Evolutionary conservation across 345 rosid genomes (phyloP), one percentile per base, ranked within the genome.

Genomic region (Lepidium africanum): DNA sequence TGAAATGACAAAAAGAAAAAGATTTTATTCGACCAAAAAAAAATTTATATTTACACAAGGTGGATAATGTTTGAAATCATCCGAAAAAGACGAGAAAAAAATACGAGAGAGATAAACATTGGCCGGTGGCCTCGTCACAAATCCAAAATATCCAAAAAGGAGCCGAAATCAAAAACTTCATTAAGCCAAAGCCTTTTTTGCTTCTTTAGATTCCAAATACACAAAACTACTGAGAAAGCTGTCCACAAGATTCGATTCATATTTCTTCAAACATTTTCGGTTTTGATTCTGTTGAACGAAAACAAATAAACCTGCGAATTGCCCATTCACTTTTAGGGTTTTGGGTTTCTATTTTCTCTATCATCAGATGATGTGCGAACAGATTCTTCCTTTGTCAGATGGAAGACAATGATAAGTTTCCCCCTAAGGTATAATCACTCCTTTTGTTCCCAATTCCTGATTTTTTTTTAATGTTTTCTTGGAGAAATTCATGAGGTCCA

Each of bases 401-500:
- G 88, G 88, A 84, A 80, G 77, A 70, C 75, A 42, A 80, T 66
- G 65, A 71, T 45, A 64, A 67, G 50, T 61, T 73, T 65, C 77
- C 70, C 4, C 82, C 64, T 0, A 81, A 84, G 82, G 88, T 81
- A 63, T 21, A 57, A 36, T 43, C 46, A 52, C 14, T 30, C 33
- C 7, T 30, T 30, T 30, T 30, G 33, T 30, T 30, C 33, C 33
- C 33, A 30, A 0, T 30, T 30, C 7, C 0, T 30, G 33, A 30
- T 30, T 30, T 30, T 30, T 30, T 30, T 53, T 30, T 5, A 0
- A 17, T 11, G 5, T 8, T 21, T 41, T 14, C 23, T 21, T 37
- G 3, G 48, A 49, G 49, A 48, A 48, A 59, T 59, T 30, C 46
- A 0, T 67, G 35, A 67, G 35, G 5, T 19, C 23, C 23, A 45